Evolutionary conservation across 2,329 filamentous ascomycete genomes (phyloP).

Genomic region (Zymoseptoria pseudotritici): DNA sequence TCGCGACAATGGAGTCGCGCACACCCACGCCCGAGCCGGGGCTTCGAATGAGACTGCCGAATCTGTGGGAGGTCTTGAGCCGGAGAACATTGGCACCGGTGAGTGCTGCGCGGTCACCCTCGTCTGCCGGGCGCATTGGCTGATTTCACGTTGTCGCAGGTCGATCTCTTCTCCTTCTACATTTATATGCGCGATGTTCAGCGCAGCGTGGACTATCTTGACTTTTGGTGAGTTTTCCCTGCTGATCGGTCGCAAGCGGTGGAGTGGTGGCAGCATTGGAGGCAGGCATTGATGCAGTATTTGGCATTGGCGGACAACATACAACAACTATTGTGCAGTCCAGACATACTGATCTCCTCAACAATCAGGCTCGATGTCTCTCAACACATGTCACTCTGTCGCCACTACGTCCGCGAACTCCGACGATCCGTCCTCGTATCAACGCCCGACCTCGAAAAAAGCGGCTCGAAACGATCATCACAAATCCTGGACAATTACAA

Average conservation of each 20-base stretch:
- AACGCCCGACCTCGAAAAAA: constrained; percentile 80
- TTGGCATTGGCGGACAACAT: background rate
- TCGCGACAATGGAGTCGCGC: constrained; percentile 21
- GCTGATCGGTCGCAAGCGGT: background rate
- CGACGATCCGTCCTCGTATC: constrained; percentile 86
- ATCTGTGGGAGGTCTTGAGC: constrained; percentile 90
- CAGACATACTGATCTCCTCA: background rate
- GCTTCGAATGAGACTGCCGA: constrained; percentile 75
- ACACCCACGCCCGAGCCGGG: constrained; percentile 25
- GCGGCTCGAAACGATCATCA: constrained; percentile 74
- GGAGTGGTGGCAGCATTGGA: background rate
- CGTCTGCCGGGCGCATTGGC: background rate
- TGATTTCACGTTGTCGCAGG: constrained; percentile 31
- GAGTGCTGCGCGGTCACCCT: constrained; percentile 1
- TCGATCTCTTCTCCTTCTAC: constrained; percentile 97
- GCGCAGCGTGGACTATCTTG: constrained; percentile 91
- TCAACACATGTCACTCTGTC: constrained; percentile 95
- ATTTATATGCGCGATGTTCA: constrained; percentile 99
- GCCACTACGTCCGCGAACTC: constrained; percentile 93
- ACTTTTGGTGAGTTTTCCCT: constrained; percentile 68
- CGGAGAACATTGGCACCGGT: constrained; percentile 79
- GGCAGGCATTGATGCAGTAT: background rate
- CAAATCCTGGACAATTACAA: constrained; percentile 57
- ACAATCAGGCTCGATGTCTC: constrained; percentile 95
- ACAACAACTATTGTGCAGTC: background rate